phyloP scores from a whole-genome alignment of 1,284 basidiomycete species.

The Wolfiporia cocos region DNA sequence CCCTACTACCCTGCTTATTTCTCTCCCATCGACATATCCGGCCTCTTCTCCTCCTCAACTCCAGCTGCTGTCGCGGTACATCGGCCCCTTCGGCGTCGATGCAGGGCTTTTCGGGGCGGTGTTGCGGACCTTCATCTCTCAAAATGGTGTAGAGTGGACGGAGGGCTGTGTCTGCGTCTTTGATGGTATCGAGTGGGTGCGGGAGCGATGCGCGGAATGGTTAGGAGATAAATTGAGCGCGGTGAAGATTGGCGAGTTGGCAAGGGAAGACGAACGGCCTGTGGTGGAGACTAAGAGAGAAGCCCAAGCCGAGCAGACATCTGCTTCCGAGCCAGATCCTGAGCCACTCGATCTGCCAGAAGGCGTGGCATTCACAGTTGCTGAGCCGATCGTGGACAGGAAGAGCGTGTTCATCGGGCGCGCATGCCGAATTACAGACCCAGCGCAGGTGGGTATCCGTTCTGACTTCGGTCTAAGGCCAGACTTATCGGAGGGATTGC shows the following conservation, averaged over 20 bases:
- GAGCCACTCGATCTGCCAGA: conserved; percentile 41
- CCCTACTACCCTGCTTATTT: conserved; percentile 60
- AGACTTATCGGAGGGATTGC: not conserved
- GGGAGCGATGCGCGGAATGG: conserved; percentile 66
- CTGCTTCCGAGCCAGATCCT: not conserved
- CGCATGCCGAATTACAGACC: conserved; percentile 74
- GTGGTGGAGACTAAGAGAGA: conserved; percentile 4
- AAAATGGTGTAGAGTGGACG: conserved; percentile 68
- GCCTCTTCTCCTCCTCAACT: conserved; percentile 69
- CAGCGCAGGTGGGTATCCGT: conserved; percentile 52
- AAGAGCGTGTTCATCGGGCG: conserved; percentile 83
- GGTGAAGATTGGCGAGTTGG: conserved; percentile 49
- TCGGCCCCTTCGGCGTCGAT: conserved; percentile 76
- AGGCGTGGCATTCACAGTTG: conserved; percentile 57
- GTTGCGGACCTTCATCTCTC: conserved; percentile 78
- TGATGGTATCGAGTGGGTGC: conserved; percentile 79
- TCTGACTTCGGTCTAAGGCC: too few relatives aligned
- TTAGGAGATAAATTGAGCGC: conserved; percentile 57
- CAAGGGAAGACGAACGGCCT: conserved; percentile 48
- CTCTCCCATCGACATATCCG: conserved; percentile 72
- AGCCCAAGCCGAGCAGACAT: conserved; percentile 6
- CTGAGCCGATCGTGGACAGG: conserved; percentile 77
- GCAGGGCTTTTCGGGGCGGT: conserved; percentile 69
- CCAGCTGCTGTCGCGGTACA: conserved; percentile 81
- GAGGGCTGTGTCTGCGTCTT: conserved; percentile 80